These are phyloP conservation scores for Hypoxylon cercidicola DNA, from an alignment of 495 filamentous ascomycete genomes.

Conservation along the genomic window DNA sequence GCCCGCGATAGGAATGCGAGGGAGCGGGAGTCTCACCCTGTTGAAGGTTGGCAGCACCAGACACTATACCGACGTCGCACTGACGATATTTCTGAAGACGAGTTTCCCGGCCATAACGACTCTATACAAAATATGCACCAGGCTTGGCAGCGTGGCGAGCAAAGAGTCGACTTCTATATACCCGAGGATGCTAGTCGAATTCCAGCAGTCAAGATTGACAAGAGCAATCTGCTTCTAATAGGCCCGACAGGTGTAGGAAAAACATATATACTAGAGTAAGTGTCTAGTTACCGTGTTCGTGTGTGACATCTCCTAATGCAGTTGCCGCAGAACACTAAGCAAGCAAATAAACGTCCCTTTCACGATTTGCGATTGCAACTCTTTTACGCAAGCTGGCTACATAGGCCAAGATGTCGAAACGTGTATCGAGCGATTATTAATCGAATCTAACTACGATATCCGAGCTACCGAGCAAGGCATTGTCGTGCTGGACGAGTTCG, in stretches of 20 bases:
- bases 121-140: constrained; percentile 60
- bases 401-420: constrained; percentile 96
- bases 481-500: constrained; percentile 94
- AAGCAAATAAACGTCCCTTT: constrained; percentile 88
- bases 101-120: constrained; percentile 78
- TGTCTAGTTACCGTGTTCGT: background rate
- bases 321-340: constrained; percentile 54
- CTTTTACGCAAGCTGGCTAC: constrained; percentile 96
- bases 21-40: constrained; percentile 49
- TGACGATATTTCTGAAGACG: constrained; percentile 67
- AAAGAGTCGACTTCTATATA: constrained; percentile 49
- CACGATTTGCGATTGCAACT: constrained; percentile 96
- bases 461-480: constrained; percentile 89
- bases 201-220: constrained; percentile 83
- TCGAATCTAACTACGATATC: constrained; percentile 90
- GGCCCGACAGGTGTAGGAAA: constrained; percentile 97
- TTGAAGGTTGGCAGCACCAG: constrained; percentile 59
- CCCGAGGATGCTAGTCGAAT: constrained; percentile 58
- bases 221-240: constrained; percentile 93
- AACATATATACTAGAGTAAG: constrained; percentile 87
- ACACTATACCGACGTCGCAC: constrained; percentile 38
- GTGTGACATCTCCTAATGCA: constrained; percentile 21
- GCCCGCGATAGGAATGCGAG: constrained; percentile 57
- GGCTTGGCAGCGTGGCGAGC: constrained; percentile 33
- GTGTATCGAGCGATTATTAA: constrained; percentile 87